phyloP scores from a whole-genome alignment of 352 stramenopile species.

The Phytophthora tentaculata region DNA sequence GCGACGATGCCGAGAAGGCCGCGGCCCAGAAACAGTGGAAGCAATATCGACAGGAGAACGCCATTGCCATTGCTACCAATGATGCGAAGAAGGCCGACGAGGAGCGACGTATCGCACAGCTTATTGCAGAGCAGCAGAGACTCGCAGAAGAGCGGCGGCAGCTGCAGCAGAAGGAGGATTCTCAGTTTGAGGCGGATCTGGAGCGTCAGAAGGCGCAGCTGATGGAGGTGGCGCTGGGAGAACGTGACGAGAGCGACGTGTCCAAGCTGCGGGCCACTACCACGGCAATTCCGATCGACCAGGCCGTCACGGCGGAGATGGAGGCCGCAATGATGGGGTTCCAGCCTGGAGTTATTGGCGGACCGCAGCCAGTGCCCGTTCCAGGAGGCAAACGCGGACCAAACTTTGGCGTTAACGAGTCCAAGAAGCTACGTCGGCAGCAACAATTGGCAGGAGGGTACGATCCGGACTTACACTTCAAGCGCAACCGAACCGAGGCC shows the following conservation, averaged over 20 bases:
- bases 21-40: slow-evolving; percentile 87
- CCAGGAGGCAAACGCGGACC: slow-evolving; percentile 81
- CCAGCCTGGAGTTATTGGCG: slow-evolving; percentile 74
- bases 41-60: slow-evolving; percentile 83
- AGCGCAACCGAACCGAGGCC: slow-evolving; percentile 80
- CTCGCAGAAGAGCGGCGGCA: slow-evolving; percentile 76
- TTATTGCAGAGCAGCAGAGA: slow-evolving; percentile 85
- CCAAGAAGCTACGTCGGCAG: slow-evolving; percentile 78
- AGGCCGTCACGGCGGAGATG: slow-evolving; percentile 89
- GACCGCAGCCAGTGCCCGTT: slow-evolving; percentile 77
- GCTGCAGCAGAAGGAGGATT: slow-evolving; percentile 82
- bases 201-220: slow-evolving; percentile 84
- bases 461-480: slow-evolving; percentile 78
- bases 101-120: slow-evolving; percentile 83
- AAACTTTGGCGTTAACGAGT: slow-evolving; percentile 81
- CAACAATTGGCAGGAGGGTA: slow-evolving; percentile 85
- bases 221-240: slow-evolving; percentile 86
- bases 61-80: slow-evolving; percentile 84
- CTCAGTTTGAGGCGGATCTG: slow-evolving; percentile 82
- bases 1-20: slow-evolving; percentile 72
- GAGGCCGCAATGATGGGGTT: slow-evolving; percentile 91
- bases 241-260: slow-evolving; percentile 83
- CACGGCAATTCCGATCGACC: slow-evolving; percentile 85
- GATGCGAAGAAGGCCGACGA: slow-evolving; percentile 88
- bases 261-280: slow-evolving; percentile 76